Evolutionary conservation across 352 stramenopile genomes (phyloP).

Genomic region (Phytophthora colocasiae): DNA sequence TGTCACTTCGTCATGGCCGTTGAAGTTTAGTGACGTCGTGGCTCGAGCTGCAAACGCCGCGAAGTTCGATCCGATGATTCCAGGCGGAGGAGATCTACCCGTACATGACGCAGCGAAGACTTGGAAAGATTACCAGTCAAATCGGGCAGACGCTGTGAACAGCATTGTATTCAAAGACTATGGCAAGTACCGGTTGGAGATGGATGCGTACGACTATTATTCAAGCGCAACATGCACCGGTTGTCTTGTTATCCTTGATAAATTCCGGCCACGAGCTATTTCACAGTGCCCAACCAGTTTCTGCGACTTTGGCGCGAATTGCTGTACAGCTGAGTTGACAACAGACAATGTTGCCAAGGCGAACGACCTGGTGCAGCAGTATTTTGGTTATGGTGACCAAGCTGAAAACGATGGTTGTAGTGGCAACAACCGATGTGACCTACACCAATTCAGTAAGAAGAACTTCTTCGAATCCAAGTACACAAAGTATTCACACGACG

Average conservation of each 20-base stretch:
- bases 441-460: conserved; percentile 34
- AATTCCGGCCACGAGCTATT: conserved; percentile 48
- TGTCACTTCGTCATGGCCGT: conserved; percentile 19
- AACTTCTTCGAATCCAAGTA: conserved; percentile 54
- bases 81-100: conserved; percentile 1
- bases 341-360: conserved; percentile 35
- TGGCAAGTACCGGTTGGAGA: conserved; percentile 56
- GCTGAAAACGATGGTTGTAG: conserved; percentile 61
- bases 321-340: conserved; percentile 33
- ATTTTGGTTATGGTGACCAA: conserved; percentile 46
- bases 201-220: conserved; percentile 62
- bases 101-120: conserved; percentile 34
- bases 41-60: conserved; percentile 13
- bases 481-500: conserved; percentile 33
- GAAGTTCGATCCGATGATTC: conserved; percentile 20
- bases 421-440: conserved; percentile 54
- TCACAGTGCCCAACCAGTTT: conserved; percentile 44
- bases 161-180: conserved; percentile 45
- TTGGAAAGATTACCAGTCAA: conserved; percentile 60
- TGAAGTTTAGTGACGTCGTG: conserved; percentile 27
- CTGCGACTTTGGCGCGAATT: conserved; percentile 32
- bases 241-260: conserved; percentile 59
- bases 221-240: conserved; percentile 46
- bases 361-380: conserved; percentile 36
- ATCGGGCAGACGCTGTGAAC: conserved; percentile 47